Evolutionary conservation across 352 stramenopile species (phyloP).

Genomic region (Globisporangium spiculum): DNA sequence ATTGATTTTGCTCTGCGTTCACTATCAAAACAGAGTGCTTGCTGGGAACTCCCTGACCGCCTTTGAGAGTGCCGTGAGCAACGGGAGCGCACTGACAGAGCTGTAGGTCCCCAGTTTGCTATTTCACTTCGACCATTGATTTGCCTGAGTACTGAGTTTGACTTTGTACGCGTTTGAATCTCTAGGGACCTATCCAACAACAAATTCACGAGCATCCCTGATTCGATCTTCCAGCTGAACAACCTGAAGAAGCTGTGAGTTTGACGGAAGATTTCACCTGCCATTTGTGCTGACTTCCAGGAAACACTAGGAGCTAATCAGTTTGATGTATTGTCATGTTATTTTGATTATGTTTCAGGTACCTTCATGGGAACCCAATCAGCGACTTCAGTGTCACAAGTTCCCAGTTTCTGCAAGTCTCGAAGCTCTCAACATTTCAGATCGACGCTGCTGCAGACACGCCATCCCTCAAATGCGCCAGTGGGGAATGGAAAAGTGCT

Average conservation of each 20-base stretch:
- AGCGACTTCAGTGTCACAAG: constrained; percentile 5
- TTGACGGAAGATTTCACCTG: not conserved
- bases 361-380: constrained; percentile 4
- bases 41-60: not conserved
- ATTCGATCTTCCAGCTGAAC: not conserved
- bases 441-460: not conserved
- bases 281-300: not conserved
- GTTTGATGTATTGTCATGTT: not conserved
- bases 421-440: not conserved
- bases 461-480: not conserved
- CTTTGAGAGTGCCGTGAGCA: not conserved
- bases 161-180: not conserved
- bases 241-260: constrained; percentile 7
- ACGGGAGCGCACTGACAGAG: not conserved
- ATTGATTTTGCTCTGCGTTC: not conserved
- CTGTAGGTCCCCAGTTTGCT: not conserved
- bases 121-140: not conserved
- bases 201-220: constrained; percentile 2
- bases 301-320: not conserved
- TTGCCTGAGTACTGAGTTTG: not conserved
- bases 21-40: not conserved
- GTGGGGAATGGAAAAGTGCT: not conserved
- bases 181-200: constrained; percentile 6
- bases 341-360: not conserved
- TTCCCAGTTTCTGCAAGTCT: constrained; percentile 2